These are phyloP conservation scores for Solanum sitiens DNA, from an alignment of 257 asterid genomes.

Conservation along the genomic window DNA sequence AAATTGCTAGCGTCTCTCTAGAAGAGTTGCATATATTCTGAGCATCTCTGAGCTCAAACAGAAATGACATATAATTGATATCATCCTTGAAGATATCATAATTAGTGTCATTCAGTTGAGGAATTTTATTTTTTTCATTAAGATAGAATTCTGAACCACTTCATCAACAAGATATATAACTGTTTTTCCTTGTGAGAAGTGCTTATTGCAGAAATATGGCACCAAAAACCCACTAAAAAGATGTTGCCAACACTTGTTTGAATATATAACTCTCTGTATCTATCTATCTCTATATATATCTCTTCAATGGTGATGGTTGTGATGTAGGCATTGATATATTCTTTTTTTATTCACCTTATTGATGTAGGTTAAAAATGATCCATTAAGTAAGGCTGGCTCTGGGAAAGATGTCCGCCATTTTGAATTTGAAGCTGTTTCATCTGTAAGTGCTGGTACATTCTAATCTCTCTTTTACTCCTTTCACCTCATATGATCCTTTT, in stretches of 20 bases:
- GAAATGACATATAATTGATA: neutral
- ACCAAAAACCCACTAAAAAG: neutral
- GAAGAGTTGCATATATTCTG: neutral
- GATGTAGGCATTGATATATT: neutral
- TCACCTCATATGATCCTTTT: neutral
- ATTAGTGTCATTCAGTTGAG: neutral
- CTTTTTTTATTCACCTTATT: slow-evolving; percentile 4
- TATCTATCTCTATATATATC: neutral
- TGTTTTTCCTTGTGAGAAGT: neutral
- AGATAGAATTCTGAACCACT: neutral
- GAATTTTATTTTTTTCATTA: neutral
- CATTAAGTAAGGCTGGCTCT: slow-evolving; percentile 35
- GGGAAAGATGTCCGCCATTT: slow-evolving; percentile 84
- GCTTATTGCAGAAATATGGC: neutral
- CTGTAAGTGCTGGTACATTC: slow-evolving; percentile 46
- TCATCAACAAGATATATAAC: neutral
- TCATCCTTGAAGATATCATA: neutral
- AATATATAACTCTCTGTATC: neutral
- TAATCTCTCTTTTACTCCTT: neutral
- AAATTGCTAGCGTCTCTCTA: neutral
- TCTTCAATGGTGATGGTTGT: neutral
- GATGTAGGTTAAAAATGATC: slow-evolving; percentile 45
- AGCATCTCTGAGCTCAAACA: neutral
- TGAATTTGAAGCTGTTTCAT: slow-evolving; percentile 88
- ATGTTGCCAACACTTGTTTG: neutral